These are phyloP conservation scores for Dictyostelium capitatum DNA, from an alignment of 78 protist genomes.

Conservation along the genomic window DNA sequence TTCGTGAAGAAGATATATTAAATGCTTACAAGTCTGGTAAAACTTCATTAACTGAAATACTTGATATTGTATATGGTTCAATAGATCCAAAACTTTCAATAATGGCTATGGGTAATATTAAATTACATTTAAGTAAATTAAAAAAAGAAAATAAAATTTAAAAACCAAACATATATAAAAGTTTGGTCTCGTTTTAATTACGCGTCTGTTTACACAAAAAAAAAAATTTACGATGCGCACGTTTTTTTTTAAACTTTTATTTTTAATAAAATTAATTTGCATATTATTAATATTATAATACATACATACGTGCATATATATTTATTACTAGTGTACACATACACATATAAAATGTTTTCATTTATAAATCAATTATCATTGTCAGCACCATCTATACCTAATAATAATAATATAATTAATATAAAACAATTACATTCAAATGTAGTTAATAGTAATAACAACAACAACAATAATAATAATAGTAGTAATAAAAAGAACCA, in stretches of 20 bases:
- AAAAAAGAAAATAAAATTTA: constrained; percentile 36
- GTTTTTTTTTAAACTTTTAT: too few species aligned
- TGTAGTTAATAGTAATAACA: neutral
- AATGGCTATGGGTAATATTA: constrained; percentile 48
- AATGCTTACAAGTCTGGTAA: constrained; percentile 51
- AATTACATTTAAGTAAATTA: constrained; percentile 45
- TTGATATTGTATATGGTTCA: constrained; percentile 20
- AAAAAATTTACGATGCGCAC: too few species aligned
- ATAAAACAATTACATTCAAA: neutral
- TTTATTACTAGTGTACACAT: too few species aligned
- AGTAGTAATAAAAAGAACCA: neutral
- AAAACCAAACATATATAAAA: neutral
- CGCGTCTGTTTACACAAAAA: neutral
- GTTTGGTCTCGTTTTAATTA: neutral
- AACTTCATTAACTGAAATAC: constrained; percentile 20
- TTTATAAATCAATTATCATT: neutral
- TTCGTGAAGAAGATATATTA: constrained; percentile 45
- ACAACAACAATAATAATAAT: constrained; percentile 13
- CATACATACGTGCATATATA: too few species aligned
- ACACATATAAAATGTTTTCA: constrained; percentile 12
- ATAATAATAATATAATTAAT: constrained; percentile 4
- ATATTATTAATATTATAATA: too few species aligned
- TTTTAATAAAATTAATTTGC: too few species aligned
- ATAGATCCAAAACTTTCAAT: constrained; percentile 50
- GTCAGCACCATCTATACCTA: constrained; percentile 4